Percentiles rank a stretch among this genome's conserved stretches.
Conservation (phyloP, 1,284 basidiomycete genomes). For the Microbotryomycetes sp. region DNA sequence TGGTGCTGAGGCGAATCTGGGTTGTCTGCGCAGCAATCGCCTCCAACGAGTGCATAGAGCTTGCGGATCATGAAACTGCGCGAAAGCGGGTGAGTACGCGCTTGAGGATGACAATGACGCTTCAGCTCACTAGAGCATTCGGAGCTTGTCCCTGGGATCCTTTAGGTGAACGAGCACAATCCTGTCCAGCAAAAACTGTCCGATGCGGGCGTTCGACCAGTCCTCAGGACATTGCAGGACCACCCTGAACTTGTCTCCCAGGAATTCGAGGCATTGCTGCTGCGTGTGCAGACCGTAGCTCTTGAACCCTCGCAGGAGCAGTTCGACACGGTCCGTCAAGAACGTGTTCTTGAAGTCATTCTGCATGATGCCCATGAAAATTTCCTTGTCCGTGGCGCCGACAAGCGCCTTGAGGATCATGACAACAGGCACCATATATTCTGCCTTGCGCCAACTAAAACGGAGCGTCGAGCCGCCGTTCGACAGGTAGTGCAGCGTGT, state of each 20-base stretch:
- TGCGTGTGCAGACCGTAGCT: conserved; percentile 80
- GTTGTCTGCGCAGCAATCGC: conserved; percentile 87
- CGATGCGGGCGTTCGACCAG: conserved; percentile 77
- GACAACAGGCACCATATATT: conserved; percentile 98
- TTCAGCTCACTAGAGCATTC: conserved; percentile 73
- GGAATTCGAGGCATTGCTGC: conserved; percentile 87
- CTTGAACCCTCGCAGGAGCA: conserved; percentile 96
- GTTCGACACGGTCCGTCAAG: conserved; percentile 92
- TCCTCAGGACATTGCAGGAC: conserved; percentile 89
- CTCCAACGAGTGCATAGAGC: conserved; percentile 84
- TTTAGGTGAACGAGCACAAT: conserved; percentile 86
- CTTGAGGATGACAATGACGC: not conserved
- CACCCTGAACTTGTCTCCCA: conserved; percentile 97
- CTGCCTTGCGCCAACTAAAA: conserved; percentile 96
- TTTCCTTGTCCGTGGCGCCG: conserved; percentile 91
- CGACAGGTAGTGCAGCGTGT: conserved; percentile 92
- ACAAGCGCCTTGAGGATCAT: conserved; percentile 91
- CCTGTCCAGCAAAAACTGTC: conserved; percentile 75
- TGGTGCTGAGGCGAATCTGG: conserved; percentile 99
- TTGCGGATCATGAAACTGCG: conserved; percentile 93
- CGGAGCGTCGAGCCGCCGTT: conserved; percentile 93
- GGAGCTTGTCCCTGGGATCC: conserved; percentile 87
- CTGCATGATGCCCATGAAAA: conserved; percentile 96
- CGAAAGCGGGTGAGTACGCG: not conserved
- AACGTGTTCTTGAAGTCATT: conserved; percentile 97